A percentile compares a stretch with the other conserved stretches of the same genome.
Evolutionary conservation across 495 filamentous ascomycete species (phyloP).

Genomic region (Daldinia decipiens): DNA sequence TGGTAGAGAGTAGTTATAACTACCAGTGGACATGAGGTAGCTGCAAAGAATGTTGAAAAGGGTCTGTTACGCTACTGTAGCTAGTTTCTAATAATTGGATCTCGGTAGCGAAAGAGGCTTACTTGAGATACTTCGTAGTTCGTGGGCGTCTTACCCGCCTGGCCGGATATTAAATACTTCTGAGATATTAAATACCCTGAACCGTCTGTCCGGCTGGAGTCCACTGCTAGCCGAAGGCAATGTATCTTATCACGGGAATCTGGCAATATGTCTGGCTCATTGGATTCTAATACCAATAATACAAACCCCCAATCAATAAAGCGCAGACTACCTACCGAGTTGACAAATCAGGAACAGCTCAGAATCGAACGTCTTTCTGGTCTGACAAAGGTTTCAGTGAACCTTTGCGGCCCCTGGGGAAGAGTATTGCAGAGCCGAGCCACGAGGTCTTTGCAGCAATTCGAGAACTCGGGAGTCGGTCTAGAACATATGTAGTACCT

Average conservation of each 20-base stretch:
- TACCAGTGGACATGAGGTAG: conserved; percentile 12
- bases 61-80: conserved; percentile 11
- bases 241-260: conserved; percentile 35
- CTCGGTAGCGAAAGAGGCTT: conserved; percentile 22
- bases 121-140: conserved; percentile 23
- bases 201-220: conserved; percentile 33
- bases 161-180: conserved; percentile 45
- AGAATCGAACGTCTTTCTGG: conserved; percentile 45
- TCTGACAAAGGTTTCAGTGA: conserved; percentile 39
- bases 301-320: conserved; percentile 25
- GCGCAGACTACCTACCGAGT: conserved; percentile 32
- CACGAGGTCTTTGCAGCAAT: conserved; percentile 36
- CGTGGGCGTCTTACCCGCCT: conserved; percentile 38
- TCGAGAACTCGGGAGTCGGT: conserved; percentile 34
- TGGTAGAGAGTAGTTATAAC: conserved; percentile 15
- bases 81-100: conserved; percentile 32
- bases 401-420: conserved; percentile 33
- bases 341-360: conserved; percentile 28
- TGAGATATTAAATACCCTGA: conserved; percentile 43
- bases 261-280: conserved; percentile 15
- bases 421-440: conserved; percentile 26
- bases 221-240: conserved; percentile 30
- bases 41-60: conserved; percentile 20
- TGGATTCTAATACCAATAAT: conserved; percentile 14
- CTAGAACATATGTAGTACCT: conserved; percentile 39